Conservation (phyloP, 1,139 yeast genomes). For the Geotrichum macrosporum region DNA sequence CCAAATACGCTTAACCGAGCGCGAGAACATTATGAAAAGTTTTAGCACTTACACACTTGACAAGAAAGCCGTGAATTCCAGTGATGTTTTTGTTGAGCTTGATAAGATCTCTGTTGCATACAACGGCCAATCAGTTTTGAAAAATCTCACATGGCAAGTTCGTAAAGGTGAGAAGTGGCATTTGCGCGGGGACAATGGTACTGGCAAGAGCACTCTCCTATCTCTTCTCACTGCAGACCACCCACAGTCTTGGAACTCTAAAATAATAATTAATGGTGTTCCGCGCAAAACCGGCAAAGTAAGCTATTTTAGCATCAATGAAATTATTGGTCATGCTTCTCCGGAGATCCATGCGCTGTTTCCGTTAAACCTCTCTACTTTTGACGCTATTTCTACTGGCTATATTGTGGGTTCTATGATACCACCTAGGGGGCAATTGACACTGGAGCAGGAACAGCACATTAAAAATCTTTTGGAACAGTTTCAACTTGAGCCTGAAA, state of each 20-base stretch:
- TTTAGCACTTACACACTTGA: not conserved
- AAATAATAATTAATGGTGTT: slow-evolving; percentile 58
- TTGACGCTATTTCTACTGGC: slow-evolving; percentile 69
- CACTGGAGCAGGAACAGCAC: slow-evolving; percentile 37
- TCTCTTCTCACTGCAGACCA: slow-evolving; percentile 89
- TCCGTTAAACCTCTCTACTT: slow-evolving; percentile 52
- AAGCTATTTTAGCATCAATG: slow-evolving; percentile 73
- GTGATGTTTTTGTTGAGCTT: slow-evolving; percentile 49
- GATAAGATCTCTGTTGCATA: slow-evolving; percentile 62
- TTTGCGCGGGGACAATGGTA: slow-evolving; percentile 81
- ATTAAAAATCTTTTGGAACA: slow-evolving; percentile 35
- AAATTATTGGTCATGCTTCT: slow-evolving; percentile 76
- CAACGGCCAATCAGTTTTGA: slow-evolving; percentile 55
- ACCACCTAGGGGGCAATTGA: slow-evolving; percentile 39
- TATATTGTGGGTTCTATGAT: slow-evolving; percentile 58
- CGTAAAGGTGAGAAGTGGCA: slow-evolving; percentile 80
- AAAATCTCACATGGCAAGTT: slow-evolving; percentile 62
- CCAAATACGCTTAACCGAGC: slow-evolving; percentile 28
- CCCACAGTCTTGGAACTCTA: slow-evolving; percentile 89
- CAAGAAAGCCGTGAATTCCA: slow-evolving; percentile 4
- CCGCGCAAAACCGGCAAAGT: slow-evolving; percentile 73
- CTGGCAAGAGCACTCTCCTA: slow-evolving; percentile 85
- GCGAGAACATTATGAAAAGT: slow-evolving; percentile 15
- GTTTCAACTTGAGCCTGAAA: slow-evolving; percentile 38
- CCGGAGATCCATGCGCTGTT: slow-evolving; percentile 89